Conservation (phyloP, 1,139 yeast species). For the Yamadazyma jaroonii region DNA sequence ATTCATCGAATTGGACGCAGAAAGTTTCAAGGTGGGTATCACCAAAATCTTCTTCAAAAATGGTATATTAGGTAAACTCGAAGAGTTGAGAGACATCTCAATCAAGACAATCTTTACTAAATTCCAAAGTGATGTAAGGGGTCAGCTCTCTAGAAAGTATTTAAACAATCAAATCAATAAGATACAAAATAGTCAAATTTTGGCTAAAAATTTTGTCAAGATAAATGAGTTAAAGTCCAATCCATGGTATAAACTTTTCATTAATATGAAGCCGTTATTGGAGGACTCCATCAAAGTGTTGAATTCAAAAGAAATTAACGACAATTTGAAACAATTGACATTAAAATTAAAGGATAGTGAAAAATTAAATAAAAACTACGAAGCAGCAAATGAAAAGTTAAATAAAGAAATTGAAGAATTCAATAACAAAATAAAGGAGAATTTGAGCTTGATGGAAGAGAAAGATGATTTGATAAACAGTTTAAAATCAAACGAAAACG, state of each 20-base stretch:
- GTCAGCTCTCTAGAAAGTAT: slow-evolving; percentile 55
- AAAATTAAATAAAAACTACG: slow-evolving; percentile 39
- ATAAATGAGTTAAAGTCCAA: slow-evolving; percentile 52
- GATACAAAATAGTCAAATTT: slow-evolving; percentile 67
- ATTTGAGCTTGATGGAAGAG: slow-evolving; percentile 24
- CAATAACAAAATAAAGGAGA: slow-evolving; percentile 36
- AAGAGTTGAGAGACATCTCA: slow-evolving; percentile 69
- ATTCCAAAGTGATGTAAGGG: slow-evolving; percentile 71
- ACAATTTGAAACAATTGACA: slow-evolving; percentile 37
- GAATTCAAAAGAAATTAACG: slow-evolving; percentile 55
- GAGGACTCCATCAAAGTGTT: slow-evolving; percentile 62
- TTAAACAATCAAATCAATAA: slow-evolving; percentile 52
- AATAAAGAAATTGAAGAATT: slow-evolving; percentile 48
- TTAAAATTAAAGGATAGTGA: slow-evolving; percentile 40
- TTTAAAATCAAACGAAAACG: slow-evolving; percentile 24
- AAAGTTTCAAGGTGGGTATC: slow-evolving; percentile 71
- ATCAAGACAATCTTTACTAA: slow-evolving; percentile 54
- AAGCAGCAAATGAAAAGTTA: slow-evolving; percentile 48
- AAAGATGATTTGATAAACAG: slow-evolving; percentile 24
- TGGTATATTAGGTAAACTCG: slow-evolving; percentile 87
- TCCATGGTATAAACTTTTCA: slow-evolving; percentile 80
- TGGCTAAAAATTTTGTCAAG: slow-evolving; percentile 59
- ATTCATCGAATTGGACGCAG: slow-evolving; percentile 57
- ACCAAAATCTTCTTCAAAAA: slow-evolving; percentile 92
- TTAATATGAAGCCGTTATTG: slow-evolving; percentile 72